A percentile compares a stretch with the other conserved stretches of the same genome.
These are phyloP conservation scores for Penicillium brevicompactum DNA, from an alignment of 2,329 filamentous ascomycete genomes.

Conservation along the genomic window DNA sequence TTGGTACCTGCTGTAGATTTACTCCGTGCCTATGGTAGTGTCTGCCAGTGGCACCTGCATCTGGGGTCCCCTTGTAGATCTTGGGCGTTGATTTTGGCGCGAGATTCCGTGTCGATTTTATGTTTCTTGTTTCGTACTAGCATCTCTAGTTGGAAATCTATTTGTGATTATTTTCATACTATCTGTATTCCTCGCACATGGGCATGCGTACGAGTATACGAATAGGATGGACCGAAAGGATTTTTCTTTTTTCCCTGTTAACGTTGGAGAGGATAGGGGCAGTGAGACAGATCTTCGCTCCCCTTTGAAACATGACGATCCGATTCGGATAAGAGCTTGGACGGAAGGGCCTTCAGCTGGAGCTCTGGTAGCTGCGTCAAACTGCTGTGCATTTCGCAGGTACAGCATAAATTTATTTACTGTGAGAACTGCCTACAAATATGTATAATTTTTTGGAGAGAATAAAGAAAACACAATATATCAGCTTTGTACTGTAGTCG, in stretches of 20 bases:
- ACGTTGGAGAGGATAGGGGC: conserved; percentile 15
- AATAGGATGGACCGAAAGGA: neutral
- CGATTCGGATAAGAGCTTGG: neutral
- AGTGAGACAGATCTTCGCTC: conserved; percentile 17
- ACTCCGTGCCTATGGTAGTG: neutral
- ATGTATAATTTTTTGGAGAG: too few relatives aligned
- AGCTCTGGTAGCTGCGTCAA: neutral
- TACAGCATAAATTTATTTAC: neutral
- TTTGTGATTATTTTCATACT: neutral
- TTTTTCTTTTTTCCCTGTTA: neutral
- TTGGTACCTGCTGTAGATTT: too few relatives aligned
- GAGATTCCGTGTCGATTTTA: neutral
- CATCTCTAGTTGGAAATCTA: neutral
- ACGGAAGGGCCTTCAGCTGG: neutral
- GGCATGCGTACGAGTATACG: neutral
- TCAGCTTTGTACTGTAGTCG: too few relatives aligned
- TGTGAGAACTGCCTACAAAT: too few relatives aligned
- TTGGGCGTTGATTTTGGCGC: neutral
- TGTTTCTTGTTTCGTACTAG: neutral
- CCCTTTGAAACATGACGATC: conserved; percentile 11
- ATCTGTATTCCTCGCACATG: neutral
- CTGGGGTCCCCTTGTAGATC: neutral
- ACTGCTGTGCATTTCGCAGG: neutral
- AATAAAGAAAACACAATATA: too few relatives aligned
- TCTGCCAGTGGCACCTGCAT: neutral